A percentile compares a stretch with the other conserved stretches of the same genome.
Conservation (phyloP, 2,329 filamentous ascomycete genomes). For the Saccharata proteae region DNA sequence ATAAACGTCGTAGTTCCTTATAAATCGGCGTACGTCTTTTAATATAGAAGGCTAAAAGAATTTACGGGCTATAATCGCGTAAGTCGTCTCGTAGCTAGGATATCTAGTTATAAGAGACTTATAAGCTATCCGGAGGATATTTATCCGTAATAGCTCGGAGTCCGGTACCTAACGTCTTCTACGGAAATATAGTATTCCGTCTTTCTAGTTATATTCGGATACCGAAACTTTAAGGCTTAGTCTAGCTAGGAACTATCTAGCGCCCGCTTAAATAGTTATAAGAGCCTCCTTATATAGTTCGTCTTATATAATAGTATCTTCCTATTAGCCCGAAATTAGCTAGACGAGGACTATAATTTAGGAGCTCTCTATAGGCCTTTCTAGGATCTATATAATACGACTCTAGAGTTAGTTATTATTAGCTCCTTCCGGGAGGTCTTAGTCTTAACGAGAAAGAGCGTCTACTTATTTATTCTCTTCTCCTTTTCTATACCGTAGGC, state of each 20-base stretch:
- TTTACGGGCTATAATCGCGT: background rate
- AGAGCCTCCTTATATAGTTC: background rate
- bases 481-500: background rate
- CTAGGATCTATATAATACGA: background rate
- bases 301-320: no score
- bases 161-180: no score
- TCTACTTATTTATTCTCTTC: background rate
- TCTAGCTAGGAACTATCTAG: background rate
- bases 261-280: background rate
- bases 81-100: background rate
- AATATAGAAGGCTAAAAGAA: background rate
- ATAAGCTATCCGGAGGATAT: background rate
- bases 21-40: background rate
- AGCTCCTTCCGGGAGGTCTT: background rate
- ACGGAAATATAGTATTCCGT: no score
- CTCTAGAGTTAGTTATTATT: background rate
- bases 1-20: background rate
- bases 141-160: background rate
- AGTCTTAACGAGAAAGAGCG: background rate
- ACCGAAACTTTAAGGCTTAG: no score
- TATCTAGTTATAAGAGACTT: background rate
- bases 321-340: no score
- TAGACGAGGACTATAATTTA: background rate
- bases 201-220: no score
- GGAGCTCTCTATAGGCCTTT: background rate